Evolutionary conservation across 768 basidiomycete species (phyloP), one percentile per base, ranked within the genome.

Genomic region (Leccinum incarnatum): DNA sequence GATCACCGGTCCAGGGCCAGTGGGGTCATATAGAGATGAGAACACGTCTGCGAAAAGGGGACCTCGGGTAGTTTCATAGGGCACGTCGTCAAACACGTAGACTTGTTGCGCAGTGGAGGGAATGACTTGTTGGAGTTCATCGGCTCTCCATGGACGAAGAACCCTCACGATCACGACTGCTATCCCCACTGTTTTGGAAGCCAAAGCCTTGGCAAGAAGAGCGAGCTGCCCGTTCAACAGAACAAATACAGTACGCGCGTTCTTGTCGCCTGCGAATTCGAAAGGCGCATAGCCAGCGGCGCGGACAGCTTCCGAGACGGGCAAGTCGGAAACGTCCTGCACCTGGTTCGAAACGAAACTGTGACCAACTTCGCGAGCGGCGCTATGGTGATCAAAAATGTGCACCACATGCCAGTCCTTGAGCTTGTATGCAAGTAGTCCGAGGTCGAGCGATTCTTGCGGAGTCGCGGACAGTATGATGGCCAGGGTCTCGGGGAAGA

Each of bases 311-410:
- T 84, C 81, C 15, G 77, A 69, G 51, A 89, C 66, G 15, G 75
- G 60, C 25, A 70, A 55, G 56, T 61, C 62, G 45, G 71, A 56
- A 21, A 71, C 62, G 1, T 71, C 66, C 23, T 75, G 74, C 0
- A 70, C 60, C 5, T 73, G 65, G 2, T 80, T 55, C 9, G 79
- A 78, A 27, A 73, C 65, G 37, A 85, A 73, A 34, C 78, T 67
- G 55, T 86, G 81, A 2, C 89, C 85, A 34, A 83, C 76, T 74
- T 98, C 94, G 25, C 96, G 87, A 34, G 87, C 79, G 32, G 86
- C 80, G 60, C 85, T 84, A 68, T 91, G 81, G 65, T 96, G 91
- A 73, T 98, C 95, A 69, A 98, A 95, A 45, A 98, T 76, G 72
- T 98, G 94, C 56, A 95, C 81, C 57, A 91, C 86, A 72, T 96